A percentile compares a stretch with the other conserved stretches of the same genome.
These are phyloP conservation scores for Blakeslea trispora DNA, from an alignment of 371 early-diverging fungal genomes.

Conservation along the genomic window DNA sequence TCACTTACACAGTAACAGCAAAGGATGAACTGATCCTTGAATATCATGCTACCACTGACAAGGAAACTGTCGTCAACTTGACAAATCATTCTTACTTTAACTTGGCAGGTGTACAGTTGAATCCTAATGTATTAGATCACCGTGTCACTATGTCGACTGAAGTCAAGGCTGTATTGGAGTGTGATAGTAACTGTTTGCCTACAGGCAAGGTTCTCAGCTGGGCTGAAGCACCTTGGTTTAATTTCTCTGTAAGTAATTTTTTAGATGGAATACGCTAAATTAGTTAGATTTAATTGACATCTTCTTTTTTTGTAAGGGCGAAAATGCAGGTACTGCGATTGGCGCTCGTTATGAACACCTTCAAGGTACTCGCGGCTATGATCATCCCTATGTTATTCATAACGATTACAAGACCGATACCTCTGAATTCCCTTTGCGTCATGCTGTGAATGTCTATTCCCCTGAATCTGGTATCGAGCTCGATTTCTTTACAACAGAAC, in stretches of 20 bases:
- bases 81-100: slow-evolving; percentile 54
- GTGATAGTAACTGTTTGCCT: slow-evolving; percentile 61
- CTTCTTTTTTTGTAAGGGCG: slow-evolving; percentile 23
- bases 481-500: slow-evolving; percentile 62
- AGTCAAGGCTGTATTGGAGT: slow-evolving; percentile 54
- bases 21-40: slow-evolving; percentile 33
- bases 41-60: slow-evolving; percentile 40
- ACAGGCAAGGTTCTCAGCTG: slow-evolving; percentile 60
- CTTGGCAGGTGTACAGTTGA: slow-evolving; percentile 49
- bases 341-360: slow-evolving; percentile 46
- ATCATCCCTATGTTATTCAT: slow-evolving; percentile 66
- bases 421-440: slow-evolving; percentile 35
- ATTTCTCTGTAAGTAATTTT: slow-evolving; percentile 60
- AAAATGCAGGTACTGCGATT: slow-evolving; percentile 39
- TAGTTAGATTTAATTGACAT: neutral
- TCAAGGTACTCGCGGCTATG: slow-evolving; percentile 52
- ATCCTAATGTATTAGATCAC: slow-evolving; percentile 51
- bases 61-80: slow-evolving; percentile 39
- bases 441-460: slow-evolving; percentile 47
- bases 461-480: slow-evolving; percentile 67
- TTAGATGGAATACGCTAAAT: no score
- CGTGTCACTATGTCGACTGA: slow-evolving; percentile 49
- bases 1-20: slow-evolving; percentile 48
- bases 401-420: slow-evolving; percentile 43
- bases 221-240: slow-evolving; percentile 48